These are phyloP conservation scores for Neophaeococcomyces aloes DNA, from an alignment of 2,329 filamentous ascomycete genomes.

Conservation along the genomic window DNA sequence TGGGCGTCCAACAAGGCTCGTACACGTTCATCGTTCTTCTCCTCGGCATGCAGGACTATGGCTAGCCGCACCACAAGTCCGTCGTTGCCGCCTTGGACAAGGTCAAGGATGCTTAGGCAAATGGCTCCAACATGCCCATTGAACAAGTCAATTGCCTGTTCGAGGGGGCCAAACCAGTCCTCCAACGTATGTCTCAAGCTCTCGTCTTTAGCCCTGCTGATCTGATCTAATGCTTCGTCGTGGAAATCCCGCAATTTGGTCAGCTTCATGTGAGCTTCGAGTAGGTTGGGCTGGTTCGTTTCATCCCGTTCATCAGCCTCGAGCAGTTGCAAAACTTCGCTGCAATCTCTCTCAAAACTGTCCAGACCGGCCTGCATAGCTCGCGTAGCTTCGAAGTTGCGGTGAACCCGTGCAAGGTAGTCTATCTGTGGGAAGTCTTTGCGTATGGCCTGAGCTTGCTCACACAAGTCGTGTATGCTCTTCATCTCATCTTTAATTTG, in stretches of 20 bases:
- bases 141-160: slow-evolving; percentile 85
- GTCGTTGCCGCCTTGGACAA: slow-evolving; percentile 78
- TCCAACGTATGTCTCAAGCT: slow-evolving; percentile 72
- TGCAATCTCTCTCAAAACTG: slow-evolving; percentile 69
- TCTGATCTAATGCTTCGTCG: slow-evolving; percentile 95
- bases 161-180: slow-evolving; percentile 78
- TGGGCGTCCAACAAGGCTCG: slow-evolving; percentile 87
- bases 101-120: slow-evolving; percentile 77
- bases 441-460: slow-evolving; percentile 95
- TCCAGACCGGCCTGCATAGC: slow-evolving; percentile 87
- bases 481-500: slow-evolving; percentile 97
- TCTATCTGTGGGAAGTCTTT: slow-evolving; percentile 87
- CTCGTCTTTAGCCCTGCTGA: slow-evolving; percentile 61
- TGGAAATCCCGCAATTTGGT: slow-evolving; percentile 86
- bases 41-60: slow-evolving; percentile 86
- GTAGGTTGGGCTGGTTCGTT: slow-evolving; percentile 83
- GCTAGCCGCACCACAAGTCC: slow-evolving; percentile 84
- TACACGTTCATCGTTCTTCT: slow-evolving; percentile 89
- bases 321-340: slow-evolving; percentile 66
- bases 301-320: slow-evolving; percentile 72
- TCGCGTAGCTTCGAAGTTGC: slow-evolving; percentile 90
- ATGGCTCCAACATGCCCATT: slow-evolving; percentile 86
- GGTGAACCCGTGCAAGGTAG: slow-evolving; percentile 48
- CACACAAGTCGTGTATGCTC: slow-evolving; percentile 94
- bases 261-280: slow-evolving; percentile 83